A percentile compares a stretch with the other conserved stretches of the same genome.
These are phyloP conservation scores for Puccinia hordei DNA, from an alignment of 1,284 basidiomycete genomes.

Conservation along the genomic window DNA sequence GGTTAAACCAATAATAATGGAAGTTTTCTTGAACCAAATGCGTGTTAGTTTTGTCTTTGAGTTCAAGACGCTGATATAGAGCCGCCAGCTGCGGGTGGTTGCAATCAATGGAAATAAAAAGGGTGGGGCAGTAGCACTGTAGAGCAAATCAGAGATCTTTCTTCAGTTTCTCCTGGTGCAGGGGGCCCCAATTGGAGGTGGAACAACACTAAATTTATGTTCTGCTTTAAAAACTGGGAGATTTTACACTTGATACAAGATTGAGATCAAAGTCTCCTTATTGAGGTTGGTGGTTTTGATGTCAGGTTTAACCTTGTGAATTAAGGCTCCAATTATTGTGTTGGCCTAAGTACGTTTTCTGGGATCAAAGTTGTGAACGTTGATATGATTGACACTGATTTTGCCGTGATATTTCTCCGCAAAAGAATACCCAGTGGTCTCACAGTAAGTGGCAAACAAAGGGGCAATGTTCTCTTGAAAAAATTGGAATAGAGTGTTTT, in stretches of 20 bases:
- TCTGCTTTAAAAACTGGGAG: no score
- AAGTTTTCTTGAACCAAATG: background rate
- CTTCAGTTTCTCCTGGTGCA: background rate
- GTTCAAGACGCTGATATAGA: background rate
- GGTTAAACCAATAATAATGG: slow-evolving; percentile 2
- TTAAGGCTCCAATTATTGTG: background rate
- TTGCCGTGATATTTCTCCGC: background rate
- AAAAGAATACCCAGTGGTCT: background rate
- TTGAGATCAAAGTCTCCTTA: background rate
- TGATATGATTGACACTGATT: background rate
- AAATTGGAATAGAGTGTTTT: background rate
- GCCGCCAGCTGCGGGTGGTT: background rate
- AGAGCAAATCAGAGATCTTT: slow-evolving; percentile 12
- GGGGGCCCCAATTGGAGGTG: background rate
- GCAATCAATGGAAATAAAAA: background rate
- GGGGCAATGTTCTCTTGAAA: background rate
- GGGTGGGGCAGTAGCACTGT: slow-evolving; percentile 16
- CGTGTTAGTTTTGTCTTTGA: background rate
- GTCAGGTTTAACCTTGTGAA: background rate
- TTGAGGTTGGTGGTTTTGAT: background rate
- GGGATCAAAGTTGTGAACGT: background rate
- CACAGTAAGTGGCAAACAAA: background rate
- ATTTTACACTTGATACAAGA: background rate
- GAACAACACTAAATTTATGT: background rate
- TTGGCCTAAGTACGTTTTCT: background rate